A percentile compares a stretch with the other conserved stretches of the same genome.
These are phyloP conservation scores for Collybiopsis luxurians DNA, from an alignment of 768 basidiomycete species.

Conservation along the genomic window DNA sequence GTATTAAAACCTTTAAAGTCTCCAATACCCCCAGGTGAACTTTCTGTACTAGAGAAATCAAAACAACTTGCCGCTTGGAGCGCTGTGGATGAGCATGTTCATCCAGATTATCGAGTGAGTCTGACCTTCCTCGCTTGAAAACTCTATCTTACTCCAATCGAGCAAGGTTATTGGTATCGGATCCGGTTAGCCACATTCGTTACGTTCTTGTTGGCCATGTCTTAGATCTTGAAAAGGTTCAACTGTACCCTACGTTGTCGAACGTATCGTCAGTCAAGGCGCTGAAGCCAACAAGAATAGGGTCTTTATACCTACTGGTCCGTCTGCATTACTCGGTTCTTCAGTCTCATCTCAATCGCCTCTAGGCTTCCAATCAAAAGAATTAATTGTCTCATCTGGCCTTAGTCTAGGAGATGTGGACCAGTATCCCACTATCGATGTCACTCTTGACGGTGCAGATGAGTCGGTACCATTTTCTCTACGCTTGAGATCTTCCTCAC, in stretches of 20 bases:
- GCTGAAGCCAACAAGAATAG: constrained; percentile 69
- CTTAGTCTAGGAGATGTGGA: constrained; percentile 86
- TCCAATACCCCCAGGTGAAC: constrained; percentile 8
- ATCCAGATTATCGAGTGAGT: constrained; percentile 75
- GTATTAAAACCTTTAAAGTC: constrained; percentile 7
- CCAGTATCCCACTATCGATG: constrained; percentile 85
- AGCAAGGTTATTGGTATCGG: constrained; percentile 84
- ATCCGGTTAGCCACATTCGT: constrained; percentile 57
- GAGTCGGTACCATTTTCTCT: constrained; percentile 55
- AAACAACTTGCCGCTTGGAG: constrained; percentile 92
- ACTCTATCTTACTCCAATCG: not conserved
- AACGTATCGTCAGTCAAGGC: constrained; percentile 88
- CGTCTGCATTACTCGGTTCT: constrained; percentile 13
- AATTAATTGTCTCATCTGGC: constrained; percentile 82
- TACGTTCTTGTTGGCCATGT: constrained; percentile 6
- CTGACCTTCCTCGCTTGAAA: not conserved
- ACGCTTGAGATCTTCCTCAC: not conserved
- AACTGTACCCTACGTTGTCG: constrained; percentile 95
- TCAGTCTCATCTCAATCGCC: constrained; percentile 1
- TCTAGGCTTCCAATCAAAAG: constrained; percentile 90
- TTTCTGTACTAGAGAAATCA: constrained; percentile 60
- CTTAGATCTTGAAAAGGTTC: constrained; percentile 51
- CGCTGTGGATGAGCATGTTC: constrained; percentile 89
- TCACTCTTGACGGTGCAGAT: constrained; percentile 98
- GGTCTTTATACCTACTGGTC: constrained; percentile 88